Evolutionary conservation across 2,329 filamentous ascomycete genomes (phyloP).

Genomic region (Leptographium radiaticola): DNA sequence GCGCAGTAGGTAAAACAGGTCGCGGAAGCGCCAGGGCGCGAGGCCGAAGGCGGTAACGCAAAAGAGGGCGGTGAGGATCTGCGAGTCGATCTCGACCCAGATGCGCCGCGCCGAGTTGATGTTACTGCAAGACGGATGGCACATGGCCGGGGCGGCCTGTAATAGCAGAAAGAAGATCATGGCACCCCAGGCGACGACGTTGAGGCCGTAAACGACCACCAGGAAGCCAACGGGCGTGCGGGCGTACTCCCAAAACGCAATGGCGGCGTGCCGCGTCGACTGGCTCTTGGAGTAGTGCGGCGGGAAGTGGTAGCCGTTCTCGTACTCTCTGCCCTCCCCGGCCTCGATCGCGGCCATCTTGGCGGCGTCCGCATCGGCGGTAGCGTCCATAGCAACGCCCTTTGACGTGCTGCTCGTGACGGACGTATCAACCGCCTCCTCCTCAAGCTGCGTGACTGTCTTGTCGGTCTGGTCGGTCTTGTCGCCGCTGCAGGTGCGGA

Average conservation of each 20-base stretch:
- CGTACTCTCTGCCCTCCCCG: conserved; percentile 24
- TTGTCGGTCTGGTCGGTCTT: neutral
- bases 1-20: conserved; percentile 59
- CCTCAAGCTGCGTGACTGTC: neutral
- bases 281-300: conserved; percentile 47
- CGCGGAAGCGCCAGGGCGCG: conserved; percentile 72
- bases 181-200: conserved; percentile 78
- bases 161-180: conserved; percentile 81
- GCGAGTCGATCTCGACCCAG: conserved; percentile 78
- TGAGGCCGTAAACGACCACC: conserved; percentile 66
- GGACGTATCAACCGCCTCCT: neutral
- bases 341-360: neutral
- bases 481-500: neutral
- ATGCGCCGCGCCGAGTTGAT: conserved; percentile 64
- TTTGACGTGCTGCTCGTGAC: neutral
- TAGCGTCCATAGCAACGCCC: neutral
- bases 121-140: conserved; percentile 53
- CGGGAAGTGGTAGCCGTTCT: conserved; percentile 55
- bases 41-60: conserved; percentile 78
- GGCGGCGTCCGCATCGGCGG: neutral
- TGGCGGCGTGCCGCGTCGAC: conserved; percentile 42
- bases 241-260: conserved; percentile 59
- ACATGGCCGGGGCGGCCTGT: conserved; percentile 63
- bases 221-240: conserved; percentile 64
- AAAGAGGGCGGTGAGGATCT: conserved; percentile 74